A percentile compares a stretch with the other conserved stretches of the same genome.
Conservation (phyloP, 1,284 basidiomycete species). For the Limonomyces culmigenus region DNA sequence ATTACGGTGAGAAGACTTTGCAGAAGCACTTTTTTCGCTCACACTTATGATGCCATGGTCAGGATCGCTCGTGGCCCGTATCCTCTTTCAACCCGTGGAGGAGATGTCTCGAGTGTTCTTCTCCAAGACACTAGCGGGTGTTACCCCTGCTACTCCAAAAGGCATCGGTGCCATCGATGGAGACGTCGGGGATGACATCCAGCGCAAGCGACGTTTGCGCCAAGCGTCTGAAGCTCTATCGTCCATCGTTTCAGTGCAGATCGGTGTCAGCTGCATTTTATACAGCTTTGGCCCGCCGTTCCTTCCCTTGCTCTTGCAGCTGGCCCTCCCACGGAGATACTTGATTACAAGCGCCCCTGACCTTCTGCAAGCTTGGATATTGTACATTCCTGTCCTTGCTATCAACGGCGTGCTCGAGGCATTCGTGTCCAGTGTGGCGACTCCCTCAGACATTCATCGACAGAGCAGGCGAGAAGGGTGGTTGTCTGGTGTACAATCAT, state of each 20-base stretch:
- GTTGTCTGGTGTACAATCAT: conserved; percentile 12
- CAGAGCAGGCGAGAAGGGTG: conserved; percentile 54
- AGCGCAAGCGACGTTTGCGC: no score
- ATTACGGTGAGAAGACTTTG: conserved; percentile 54
- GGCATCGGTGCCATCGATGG: no score
- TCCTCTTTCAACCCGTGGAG: conserved; percentile 86
- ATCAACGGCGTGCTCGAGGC: conserved; percentile 84
- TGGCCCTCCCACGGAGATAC: conserved; percentile 62
- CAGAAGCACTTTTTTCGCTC: no score
- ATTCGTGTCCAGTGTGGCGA: conserved; percentile 69
- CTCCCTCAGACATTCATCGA: conserved; percentile 36
- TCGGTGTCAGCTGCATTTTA: conserved; percentile 54
- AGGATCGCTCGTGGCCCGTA: conserved; percentile 84
- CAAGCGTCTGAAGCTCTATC: conserved; percentile 22
- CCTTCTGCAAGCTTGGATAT: conserved; percentile 64
- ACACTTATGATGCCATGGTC: conserved; percentile 2
- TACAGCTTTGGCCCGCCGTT: conserved; percentile 62
- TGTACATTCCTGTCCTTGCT: conserved; percentile 77
- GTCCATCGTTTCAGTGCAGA: conserved; percentile 52
- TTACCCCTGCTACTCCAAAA: no score
- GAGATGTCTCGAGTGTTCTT: conserved; percentile 82
- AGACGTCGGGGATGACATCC: no score
- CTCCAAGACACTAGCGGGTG: conserved; percentile 39
- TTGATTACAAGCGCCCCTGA: conserved; percentile 53
- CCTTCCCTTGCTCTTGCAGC: conserved; percentile 44